Percentiles rank a stretch among this genome's conserved stretches.
phyloP scores from a whole-genome alignment of 345 rosid genomes.

The Eucalyptus decipiens region DNA sequence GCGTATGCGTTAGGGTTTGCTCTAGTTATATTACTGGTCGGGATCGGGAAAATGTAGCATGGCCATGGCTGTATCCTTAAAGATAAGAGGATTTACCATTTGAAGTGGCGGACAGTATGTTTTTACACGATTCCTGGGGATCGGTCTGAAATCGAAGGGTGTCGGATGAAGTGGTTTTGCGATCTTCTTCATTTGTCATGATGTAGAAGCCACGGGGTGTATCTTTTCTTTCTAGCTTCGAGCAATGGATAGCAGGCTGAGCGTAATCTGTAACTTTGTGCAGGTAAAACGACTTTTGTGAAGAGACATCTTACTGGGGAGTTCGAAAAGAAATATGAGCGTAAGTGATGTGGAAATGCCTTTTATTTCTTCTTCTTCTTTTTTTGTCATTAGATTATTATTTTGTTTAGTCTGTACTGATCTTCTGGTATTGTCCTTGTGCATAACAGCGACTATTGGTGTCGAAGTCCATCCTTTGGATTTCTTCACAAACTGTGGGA shows the following conservation, averaged over 20 bases:
- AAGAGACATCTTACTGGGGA: conserved; percentile 94
- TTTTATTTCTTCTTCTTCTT: neutral
- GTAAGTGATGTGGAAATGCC: conserved; percentile 21
- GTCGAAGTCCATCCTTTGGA: conserved; percentile 96
- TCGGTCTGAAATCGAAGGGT: neutral
- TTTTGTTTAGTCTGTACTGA: neutral
- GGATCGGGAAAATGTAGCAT: neutral
- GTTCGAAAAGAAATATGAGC: conserved; percentile 96
- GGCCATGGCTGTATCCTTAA: neutral
- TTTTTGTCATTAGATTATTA: neutral
- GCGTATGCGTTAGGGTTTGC: neutral
- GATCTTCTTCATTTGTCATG: neutral
- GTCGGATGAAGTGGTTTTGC: neutral
- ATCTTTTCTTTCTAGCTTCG: no score
- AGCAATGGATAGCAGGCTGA: neutral
- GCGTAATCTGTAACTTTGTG: neutral
- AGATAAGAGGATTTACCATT: neutral
- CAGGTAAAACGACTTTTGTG: conserved; percentile 88
- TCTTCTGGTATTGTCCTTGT: neutral
- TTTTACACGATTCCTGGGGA: neutral
- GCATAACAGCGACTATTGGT: conserved; percentile 69
- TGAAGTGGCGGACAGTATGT: neutral
- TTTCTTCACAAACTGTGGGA: conserved; percentile 86
- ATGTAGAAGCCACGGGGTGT: neutral
- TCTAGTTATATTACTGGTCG: neutral